phyloP scores from a whole-genome alignment of 2,329 filamentous ascomycete genomes.

The Canariomyces notabilis region DNA sequence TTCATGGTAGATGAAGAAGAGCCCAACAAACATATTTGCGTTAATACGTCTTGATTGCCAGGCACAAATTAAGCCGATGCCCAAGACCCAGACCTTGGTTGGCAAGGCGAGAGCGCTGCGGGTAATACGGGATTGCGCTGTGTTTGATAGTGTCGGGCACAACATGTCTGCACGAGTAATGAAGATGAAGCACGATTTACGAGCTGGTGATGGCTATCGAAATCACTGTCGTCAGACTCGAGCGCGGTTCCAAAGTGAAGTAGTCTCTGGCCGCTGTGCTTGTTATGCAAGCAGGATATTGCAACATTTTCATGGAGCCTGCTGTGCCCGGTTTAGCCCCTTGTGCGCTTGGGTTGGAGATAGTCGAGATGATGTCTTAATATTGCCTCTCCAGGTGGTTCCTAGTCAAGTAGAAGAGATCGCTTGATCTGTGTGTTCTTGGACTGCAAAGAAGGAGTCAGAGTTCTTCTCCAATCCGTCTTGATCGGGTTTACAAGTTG shows the following conservation, averaged over 20 bases:
- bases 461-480: not conserved
- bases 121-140: conserved; percentile 2
- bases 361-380: not conserved
- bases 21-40: conserved; percentile 7
- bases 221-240: not conserved
- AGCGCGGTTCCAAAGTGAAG: not conserved
- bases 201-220: not conserved
- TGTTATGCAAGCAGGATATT: not conserved
- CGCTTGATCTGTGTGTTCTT: not conserved
- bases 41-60: conserved; percentile 20
- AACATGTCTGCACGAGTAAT: not conserved
- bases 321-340: not conserved
- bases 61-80: conserved; percentile 18
- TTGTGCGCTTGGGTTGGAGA: not conserved
- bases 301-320: not conserved
- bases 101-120: conserved; percentile 1
- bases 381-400: not conserved
- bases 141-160: not conserved
- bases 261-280: not conserved
- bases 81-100: conserved; percentile 9
- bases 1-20: conserved; percentile 20
- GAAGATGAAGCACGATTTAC: not conserved
- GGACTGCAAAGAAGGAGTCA: not conserved
- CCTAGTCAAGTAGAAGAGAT: not conserved
- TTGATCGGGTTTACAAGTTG: not conserved